Evolutionary conservation across 768 basidiomycete genomes (phyloP).

Genomic region (Antrodiella citrinella): DNA sequence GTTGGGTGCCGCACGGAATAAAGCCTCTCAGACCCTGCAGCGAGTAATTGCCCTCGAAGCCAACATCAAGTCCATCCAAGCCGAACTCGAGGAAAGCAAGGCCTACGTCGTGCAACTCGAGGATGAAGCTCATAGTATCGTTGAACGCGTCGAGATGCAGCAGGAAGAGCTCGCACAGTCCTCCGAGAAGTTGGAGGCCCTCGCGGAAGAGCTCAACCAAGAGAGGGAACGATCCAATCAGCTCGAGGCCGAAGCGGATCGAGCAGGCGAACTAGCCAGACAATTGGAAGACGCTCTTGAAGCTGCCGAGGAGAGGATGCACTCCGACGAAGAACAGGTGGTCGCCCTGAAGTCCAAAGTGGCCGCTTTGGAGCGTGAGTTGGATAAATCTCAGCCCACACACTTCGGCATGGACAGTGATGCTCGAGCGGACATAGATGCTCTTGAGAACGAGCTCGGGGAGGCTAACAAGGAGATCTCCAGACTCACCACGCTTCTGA

Average conservation of each 20-base stretch:
- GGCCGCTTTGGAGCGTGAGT: conserved; percentile 49
- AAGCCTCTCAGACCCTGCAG: conserved; percentile 17
- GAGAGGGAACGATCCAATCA: conserved; percentile 40
- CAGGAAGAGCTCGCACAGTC: conserved; percentile 44
- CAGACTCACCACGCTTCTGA: conserved; percentile 53
- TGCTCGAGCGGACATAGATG: conserved; percentile 44
- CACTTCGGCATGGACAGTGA: conserved; percentile 28
- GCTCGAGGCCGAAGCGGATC: conserved; percentile 44
- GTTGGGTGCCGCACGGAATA: conserved; percentile 25
- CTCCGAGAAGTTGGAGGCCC: conserved; percentile 35
- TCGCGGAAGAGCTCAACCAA: conserved; percentile 39
- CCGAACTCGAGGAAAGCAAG: conserved; percentile 33
- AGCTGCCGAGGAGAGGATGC: conserved; percentile 66
- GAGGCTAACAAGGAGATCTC: conserved; percentile 72
- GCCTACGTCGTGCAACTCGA: conserved; percentile 52
- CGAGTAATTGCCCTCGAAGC: conserved; percentile 16
- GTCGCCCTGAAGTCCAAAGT: conserved; percentile 44
- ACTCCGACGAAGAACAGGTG: conserved; percentile 47
- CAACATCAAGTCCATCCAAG: conserved; percentile 31
- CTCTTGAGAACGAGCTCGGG: conserved; percentile 69
- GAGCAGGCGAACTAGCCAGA: conserved; percentile 45
- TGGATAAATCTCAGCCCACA: conserved; percentile 29
- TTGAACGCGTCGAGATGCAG: conserved; percentile 46
- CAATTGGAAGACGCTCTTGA: conserved; percentile 75
- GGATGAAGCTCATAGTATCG: conserved; percentile 43